Evolutionary conservation across 2,329 filamentous ascomycete genomes (phyloP), one percentile per base, ranked within the genome.

Genomic region (Macrophomina pseudophaseolina): DNA sequence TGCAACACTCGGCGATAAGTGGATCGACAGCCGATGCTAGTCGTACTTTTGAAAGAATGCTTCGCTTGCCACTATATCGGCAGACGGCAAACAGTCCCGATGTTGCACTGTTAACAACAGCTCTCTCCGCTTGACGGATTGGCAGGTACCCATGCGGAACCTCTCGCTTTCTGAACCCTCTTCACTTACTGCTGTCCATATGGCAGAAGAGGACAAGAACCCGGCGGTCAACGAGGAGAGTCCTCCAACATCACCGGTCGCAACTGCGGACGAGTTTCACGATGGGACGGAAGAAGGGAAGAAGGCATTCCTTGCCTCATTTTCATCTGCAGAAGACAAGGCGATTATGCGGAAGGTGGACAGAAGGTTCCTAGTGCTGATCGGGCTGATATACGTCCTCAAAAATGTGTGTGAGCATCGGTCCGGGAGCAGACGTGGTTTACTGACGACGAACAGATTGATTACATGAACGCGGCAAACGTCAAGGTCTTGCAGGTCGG

Each of bases 311-410:
- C 66, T 73, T 7, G 49, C 72, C 28, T 69, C 69, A 5, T 73
- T 73, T 33, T 69, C 70, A 0, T 69, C 70, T 3, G 70, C 68
- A 1, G 72, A 73, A 16, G 71, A 73, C 53, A 72, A 72, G 60
- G 68, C 44, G 1, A 72, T 73, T 48, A 73, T 74, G 70, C 60
- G 67, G 9, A 74, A 74, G 44, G 70, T 74, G 4, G 68, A 74
- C 53, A 69, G 68, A 48, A 63, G 67, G 8, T 73, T 73, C 48
- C 66, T 73, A 12, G 44, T 72, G 7, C 59, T 73, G 2, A 71
- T 71, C 3, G 71, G 70, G 23, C 60, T 72, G n/a, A 73, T 73
- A 68, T 73, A 69, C 33, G 35, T 73, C 51, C 71, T 73, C 59
- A 73, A 73, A 52, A 69, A 73, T 38, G 70, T 70, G n/a, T 42